Evolutionary conservation across 345 rosid species (phyloP), one percentile per base, ranked within the genome.

Genomic region (Lenwebbia sp.): DNA sequence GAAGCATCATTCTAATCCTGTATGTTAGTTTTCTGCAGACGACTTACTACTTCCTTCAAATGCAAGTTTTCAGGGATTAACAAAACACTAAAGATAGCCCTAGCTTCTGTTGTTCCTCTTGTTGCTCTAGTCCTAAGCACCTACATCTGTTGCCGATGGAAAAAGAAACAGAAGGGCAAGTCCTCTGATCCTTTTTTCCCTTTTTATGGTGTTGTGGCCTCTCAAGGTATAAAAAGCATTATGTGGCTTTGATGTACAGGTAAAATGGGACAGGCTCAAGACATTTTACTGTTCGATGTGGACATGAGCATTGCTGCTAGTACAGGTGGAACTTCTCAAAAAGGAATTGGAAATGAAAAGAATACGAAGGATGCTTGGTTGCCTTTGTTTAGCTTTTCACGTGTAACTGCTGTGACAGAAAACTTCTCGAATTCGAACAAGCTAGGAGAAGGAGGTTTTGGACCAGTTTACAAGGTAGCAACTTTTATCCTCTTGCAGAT

Each of bases 371-470:
- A 86, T 65, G 21, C 65, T 7, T 51, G 15, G 60, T 78, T 86
- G 83, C 90, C 87, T 14, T 40, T 86, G 49, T 87, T 90, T 83
- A 86, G 88, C 85, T 88, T 89, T 50, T 54, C 76, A 28, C 88
- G 88, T 19, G 52, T 90, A 81, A 65, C 62, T 51, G 56, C 75
- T 0, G 88, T 92, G 41, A 88, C 92, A 1, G 8, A 89, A 7
- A 82, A 85, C 19, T 92, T 90, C 54, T 88, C 90, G 2, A 41
- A 13, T 3, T 25, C 44, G 6, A 92, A 87, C 40, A 86, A 88
- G 84, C 88, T 89, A 37, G 92, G 92, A 56, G 88, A 90, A 76
- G 90, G 93, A 82, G 91, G 93, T 33, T 91, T 90, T 58, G 92
- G 93, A 82, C 87, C 87, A 13, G 89, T 89, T 33, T 88, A 86